phyloP scores from a whole-genome alignment of 225 moss, liverwort and hornwort genomes.

The Straminergon stramineum region DNA sequence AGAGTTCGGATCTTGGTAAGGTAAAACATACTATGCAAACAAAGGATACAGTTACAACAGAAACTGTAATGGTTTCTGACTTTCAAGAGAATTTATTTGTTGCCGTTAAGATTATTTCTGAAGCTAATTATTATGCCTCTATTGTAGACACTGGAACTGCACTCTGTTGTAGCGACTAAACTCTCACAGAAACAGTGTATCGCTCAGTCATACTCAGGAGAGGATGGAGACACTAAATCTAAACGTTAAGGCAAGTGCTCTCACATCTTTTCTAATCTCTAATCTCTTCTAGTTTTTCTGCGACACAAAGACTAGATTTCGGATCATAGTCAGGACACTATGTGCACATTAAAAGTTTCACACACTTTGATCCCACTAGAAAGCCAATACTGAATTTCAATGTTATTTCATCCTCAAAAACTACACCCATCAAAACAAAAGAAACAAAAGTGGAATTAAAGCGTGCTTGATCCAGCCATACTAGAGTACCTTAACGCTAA shows the following conservation, averaged over 20 bases:
- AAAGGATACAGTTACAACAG: not conserved
- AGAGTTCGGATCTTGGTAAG: not conserved
- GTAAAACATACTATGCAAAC: not conserved
- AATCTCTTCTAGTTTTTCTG: not conserved
- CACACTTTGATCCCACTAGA: not conserved
- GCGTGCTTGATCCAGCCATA: no score
- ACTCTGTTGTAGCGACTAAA: not conserved
- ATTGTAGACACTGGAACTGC: not conserved
- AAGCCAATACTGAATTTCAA: not conserved
- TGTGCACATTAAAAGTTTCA: not conserved
- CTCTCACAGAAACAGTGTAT: not conserved
- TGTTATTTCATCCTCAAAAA: not conserved
- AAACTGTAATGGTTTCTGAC: not conserved
- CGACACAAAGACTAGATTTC: not conserved
- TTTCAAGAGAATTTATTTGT: no score
- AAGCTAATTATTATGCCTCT: not conserved
- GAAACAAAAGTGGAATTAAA: not conserved
- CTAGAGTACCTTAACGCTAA: not conserved
- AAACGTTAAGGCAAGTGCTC: not conserved
- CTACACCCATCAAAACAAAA: not conserved
- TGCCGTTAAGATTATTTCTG: not conserved
- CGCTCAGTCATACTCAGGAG: not conserved
- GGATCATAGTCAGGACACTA: not conserved
- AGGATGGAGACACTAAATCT: not conserved
- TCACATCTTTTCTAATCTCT: not conserved